Percentiles rank a stretch among this genome's conserved stretches.
Conservation (phyloP, 306 rosid genomes). For the Cyclanthera cordifolia region DNA sequence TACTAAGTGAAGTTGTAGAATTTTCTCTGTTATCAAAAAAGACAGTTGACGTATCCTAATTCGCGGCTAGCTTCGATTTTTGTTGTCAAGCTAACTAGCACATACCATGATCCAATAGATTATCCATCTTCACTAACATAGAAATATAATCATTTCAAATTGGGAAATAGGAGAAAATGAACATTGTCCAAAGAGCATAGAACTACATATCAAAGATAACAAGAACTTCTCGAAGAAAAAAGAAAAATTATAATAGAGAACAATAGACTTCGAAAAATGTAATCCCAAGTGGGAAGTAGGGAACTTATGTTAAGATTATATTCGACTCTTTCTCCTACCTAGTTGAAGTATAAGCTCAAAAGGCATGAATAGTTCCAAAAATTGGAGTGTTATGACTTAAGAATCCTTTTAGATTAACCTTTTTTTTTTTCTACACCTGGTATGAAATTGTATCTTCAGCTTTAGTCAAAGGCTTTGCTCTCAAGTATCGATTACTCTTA, state of each 20-base stretch:
- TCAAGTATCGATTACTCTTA: not conserved
- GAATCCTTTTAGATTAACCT: not conserved
- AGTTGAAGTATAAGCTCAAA: not conserved
- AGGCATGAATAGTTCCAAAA: not conserved
- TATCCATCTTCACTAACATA: not conserved
- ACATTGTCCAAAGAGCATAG: not conserved
- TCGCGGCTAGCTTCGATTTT: not conserved
- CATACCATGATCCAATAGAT: not conserved
- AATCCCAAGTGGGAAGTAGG: not conserved
- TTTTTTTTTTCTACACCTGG: not conserved
- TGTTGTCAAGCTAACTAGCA: not conserved
- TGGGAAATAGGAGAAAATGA: not conserved
- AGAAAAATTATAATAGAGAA: not conserved
- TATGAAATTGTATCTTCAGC: not conserved
- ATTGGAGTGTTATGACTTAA: no score
- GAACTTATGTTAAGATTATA: not conserved
- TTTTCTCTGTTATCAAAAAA: not conserved
- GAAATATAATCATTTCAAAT: not conserved
- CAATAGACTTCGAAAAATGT: not conserved
- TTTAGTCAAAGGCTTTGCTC: not conserved
- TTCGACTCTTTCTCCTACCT: not conserved
- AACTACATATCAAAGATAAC: not conserved
- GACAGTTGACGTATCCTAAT: not conserved
- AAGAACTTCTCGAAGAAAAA: not conserved
- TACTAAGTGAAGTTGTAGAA: not conserved